These are phyloP conservation scores for Thielaviopsis euricoi DNA, from an alignment of 2,329 filamentous ascomycete species.

Conservation along the genomic window DNA sequence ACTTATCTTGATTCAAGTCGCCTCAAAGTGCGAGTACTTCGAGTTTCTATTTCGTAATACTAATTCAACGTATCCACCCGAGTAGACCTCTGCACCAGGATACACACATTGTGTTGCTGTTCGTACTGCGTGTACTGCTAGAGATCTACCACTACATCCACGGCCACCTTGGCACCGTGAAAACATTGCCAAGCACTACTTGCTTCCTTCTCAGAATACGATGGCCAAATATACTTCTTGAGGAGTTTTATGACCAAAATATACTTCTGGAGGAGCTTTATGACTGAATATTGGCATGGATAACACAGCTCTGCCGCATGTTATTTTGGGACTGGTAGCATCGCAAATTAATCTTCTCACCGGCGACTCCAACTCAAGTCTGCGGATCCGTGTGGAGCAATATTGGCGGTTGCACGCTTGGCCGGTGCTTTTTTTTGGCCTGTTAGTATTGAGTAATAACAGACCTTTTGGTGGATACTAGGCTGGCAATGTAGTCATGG, in stretches of 20 bases:
- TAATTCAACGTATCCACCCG: not conserved
- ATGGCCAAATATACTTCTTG: not conserved
- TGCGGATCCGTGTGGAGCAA: not conserved
- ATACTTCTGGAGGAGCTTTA: not conserved
- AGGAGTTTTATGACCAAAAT: not conserved
- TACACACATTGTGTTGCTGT: too few relatives aligned
- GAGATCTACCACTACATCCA: too few relatives aligned
- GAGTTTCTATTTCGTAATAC: not conserved
- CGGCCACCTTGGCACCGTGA: too few relatives aligned
- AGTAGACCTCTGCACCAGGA: too few relatives aligned
- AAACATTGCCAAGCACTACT: too few relatives aligned
- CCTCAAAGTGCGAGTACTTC: too few relatives aligned
- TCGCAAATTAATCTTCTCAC: not conserved
- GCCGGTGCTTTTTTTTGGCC: not conserved
- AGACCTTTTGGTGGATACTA: too few relatives aligned
- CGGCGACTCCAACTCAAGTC: not conserved
- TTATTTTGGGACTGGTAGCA: not conserved
- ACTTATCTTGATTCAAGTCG: not conserved
- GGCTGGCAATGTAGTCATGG: too few relatives aligned
- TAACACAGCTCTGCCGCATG: too few relatives aligned
- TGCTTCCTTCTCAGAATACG: too few relatives aligned
- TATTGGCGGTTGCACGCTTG: not conserved
- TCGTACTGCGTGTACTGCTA: too few relatives aligned
- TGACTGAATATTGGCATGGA: not conserved
- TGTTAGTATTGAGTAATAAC: too few relatives aligned